Conservation (phyloP, 805 yeast genomes). For the Pichia gijzeniarum region DNA sequence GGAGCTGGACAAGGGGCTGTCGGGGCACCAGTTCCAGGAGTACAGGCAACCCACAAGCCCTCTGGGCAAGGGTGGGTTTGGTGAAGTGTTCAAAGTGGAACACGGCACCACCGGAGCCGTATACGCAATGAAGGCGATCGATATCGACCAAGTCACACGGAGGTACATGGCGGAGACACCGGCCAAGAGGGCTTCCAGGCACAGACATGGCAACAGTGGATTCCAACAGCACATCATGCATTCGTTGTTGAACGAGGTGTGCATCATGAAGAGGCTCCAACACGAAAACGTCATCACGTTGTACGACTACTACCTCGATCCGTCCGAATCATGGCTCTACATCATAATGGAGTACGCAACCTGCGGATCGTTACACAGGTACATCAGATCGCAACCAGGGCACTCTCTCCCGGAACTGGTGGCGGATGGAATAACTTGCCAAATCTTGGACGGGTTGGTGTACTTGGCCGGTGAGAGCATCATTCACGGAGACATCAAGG, state of each 20-base stretch:
- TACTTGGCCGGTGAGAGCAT: conserved; percentile 69
- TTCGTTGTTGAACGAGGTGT: conserved; percentile 56
- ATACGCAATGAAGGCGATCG: conserved; percentile 23
- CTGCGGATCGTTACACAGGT: conserved; percentile 57
- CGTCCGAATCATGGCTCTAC: conserved; percentile 35
- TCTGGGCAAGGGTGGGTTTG: conserved; percentile 88
- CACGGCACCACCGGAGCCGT: conserved; percentile 1
- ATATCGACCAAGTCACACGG: conserved; percentile 2
- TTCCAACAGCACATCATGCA: no score
- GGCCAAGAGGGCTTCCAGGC: conserved; percentile 6
- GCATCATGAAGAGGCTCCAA: conserved; percentile 45
- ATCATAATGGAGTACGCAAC: conserved; percentile 60
- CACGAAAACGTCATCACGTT: conserved; percentile 39
- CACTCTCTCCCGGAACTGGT: conserved; percentile 52
- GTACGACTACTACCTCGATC: background rate
- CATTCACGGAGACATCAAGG: conserved; percentile 72
- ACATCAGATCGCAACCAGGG: conserved; percentile 37
- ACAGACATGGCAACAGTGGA: no score
- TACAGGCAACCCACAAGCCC: background rate
- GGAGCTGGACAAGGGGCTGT: background rate
- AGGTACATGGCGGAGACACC: conserved; percentile 4
- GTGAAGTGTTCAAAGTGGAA: conserved; percentile 56
- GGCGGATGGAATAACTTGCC: conserved; percentile 42
- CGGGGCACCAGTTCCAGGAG: background rate
- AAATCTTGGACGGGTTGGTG: conserved; percentile 52